phyloP scores from a whole-genome alignment of 352 stramenopile species.

The Discostella stelligera region DNA sequence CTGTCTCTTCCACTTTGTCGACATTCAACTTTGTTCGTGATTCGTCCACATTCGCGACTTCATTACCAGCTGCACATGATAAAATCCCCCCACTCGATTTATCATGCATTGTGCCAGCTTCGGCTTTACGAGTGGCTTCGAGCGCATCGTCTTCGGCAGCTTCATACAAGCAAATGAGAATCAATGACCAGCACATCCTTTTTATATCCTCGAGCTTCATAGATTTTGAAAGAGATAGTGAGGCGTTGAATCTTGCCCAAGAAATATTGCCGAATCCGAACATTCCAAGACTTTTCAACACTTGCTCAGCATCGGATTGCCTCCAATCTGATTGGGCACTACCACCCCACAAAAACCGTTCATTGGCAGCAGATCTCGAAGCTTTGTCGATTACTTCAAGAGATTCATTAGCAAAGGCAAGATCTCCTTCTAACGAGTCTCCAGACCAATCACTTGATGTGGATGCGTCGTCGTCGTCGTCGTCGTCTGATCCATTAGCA shows the following conservation, averaged over 20 bases:
- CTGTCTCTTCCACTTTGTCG: slow-evolving; percentile 23
- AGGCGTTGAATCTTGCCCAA: slow-evolving; percentile 49
- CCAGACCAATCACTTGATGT: slow-evolving; percentile 31
- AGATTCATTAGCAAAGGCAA: slow-evolving; percentile 36
- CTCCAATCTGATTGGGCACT: slow-evolving; percentile 57
- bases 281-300: slow-evolving; percentile 55
- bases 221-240: slow-evolving; percentile 41
- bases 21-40: slow-evolving; percentile 18
- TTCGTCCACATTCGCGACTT: slow-evolving; percentile 5
- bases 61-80: slow-evolving; percentile 18
- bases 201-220: slow-evolving; percentile 58
- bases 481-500: slow-evolving; percentile 14
- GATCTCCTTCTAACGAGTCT: slow-evolving; percentile 30
- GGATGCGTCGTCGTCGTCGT: slow-evolving; percentile 36
- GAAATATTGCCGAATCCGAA: slow-evolving; percentile 67
- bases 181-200: slow-evolving; percentile 74
- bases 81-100: slow-evolving; percentile 40
- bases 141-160: slow-evolving; percentile 56
- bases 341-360: slow-evolving; percentile 69
- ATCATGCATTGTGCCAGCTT: slow-evolving; percentile 48
- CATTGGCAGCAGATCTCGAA: slow-evolving; percentile 44
- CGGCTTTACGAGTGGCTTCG: slow-evolving; percentile 41
- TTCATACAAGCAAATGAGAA: slow-evolving; percentile 66
- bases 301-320: slow-evolving; percentile 55
- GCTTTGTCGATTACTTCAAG: slow-evolving; percentile 38